Evolutionary conservation across 169 alveolate genomes (phyloP).

Genomic region (Cryptosporidium meleagridis): DNA sequence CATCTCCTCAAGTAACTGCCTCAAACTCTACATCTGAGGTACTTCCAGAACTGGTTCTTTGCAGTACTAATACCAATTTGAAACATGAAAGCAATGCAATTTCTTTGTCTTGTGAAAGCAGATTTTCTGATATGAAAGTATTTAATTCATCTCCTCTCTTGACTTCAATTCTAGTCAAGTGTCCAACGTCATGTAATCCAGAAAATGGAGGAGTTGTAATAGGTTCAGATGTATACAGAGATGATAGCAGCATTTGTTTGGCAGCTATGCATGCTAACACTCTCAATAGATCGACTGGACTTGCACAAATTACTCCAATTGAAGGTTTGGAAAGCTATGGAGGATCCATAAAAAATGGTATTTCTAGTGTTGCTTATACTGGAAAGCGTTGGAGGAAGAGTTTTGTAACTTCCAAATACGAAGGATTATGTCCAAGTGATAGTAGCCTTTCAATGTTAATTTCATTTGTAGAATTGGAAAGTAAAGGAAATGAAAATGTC

Average conservation of each 20-base stretch:
- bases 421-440: slow-evolving; percentile 62
- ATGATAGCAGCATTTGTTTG: slow-evolving; percentile 63
- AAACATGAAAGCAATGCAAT: slow-evolving; percentile 57
- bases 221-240: slow-evolving; percentile 72
- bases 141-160: slow-evolving; percentile 40
- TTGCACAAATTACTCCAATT: slow-evolving; percentile 64
- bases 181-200: slow-evolving; percentile 66
- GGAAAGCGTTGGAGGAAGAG: slow-evolving; percentile 67
- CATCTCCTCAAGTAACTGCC: neutral
- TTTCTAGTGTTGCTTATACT: slow-evolving; percentile 44
- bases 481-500: neutral
- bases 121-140: slow-evolving; percentile 62
- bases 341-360: slow-evolving; percentile 50
- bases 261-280: slow-evolving; percentile 72
- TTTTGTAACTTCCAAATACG: slow-evolving; percentile 63
- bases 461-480: slow-evolving; percentile 44
- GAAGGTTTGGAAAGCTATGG: slow-evolving; percentile 71
- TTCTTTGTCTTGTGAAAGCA: slow-evolving; percentile 31
- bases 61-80: slow-evolving; percentile 69
- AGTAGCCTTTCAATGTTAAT: slow-evolving; percentile 66
- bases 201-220: slow-evolving; percentile 66
- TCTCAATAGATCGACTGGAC: slow-evolving; percentile 50
- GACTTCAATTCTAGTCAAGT: slow-evolving; percentile 45
- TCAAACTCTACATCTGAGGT: slow-evolving; percentile 6
- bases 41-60: slow-evolving; percentile 43